Evolutionary conservation across 2,329 filamentous ascomycete genomes (phyloP).

Genomic region (Penicillium sp.): DNA sequence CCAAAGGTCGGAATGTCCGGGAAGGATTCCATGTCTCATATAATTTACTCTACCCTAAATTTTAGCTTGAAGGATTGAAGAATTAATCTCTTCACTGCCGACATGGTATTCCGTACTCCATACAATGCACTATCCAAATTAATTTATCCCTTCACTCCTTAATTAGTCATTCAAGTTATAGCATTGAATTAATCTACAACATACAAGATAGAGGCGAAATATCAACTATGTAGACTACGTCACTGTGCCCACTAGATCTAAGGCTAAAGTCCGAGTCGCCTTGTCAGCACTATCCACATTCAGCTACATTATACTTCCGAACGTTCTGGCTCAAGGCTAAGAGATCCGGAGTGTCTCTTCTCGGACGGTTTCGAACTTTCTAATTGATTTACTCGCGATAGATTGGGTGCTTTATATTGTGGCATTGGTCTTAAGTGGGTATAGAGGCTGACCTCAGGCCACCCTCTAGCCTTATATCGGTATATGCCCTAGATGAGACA

Average conservation of each 20-base stretch:
- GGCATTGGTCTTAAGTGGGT: neutral
- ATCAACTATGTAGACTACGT: neutral
- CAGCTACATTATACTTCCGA: neutral
- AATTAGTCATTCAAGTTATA: neutral
- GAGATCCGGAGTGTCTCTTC: neutral
- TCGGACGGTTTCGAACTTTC: neutral
- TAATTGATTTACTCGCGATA: neutral
- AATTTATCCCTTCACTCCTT: neutral
- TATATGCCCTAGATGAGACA: neutral
- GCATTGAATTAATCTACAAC: neutral
- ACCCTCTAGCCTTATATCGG: neutral
- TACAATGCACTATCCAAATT: neutral
- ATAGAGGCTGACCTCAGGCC: neutral
- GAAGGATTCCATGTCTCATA: neutral
- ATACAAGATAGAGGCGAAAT: neutral
- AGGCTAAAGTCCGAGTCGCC: neutral
- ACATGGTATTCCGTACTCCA: neutral
- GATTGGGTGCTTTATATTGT: neutral
- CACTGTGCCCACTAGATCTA: conserved; percentile 1
- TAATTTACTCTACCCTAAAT: neutral
- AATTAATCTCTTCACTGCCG: neutral
- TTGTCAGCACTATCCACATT: neutral
- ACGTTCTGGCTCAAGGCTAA: neutral
- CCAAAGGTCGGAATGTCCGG: neutral
- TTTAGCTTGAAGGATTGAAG: neutral